phyloP scores from a whole-genome alignment of 2,329 filamentous ascomycete species.

The Teratosphaeria viscida region DNA sequence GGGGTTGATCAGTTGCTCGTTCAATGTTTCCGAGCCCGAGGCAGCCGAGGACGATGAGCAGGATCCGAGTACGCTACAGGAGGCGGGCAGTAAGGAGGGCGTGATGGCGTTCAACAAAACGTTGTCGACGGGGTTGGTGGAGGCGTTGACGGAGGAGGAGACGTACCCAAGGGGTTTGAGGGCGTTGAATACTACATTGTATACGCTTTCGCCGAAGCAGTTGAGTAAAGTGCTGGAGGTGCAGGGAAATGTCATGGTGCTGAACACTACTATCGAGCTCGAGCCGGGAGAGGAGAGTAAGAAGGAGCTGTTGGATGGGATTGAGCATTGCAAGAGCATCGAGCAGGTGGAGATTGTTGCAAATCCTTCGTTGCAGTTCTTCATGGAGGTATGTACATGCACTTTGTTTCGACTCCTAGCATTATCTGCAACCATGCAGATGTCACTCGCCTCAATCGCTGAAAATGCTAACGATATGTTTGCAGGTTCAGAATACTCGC shows the following conservation, averaged over 20 bases:
- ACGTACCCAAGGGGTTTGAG: conserved; percentile 24
- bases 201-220: conserved; percentile 28
- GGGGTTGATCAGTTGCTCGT: conserved; percentile 28
- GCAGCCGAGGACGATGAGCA: conserved; percentile 22
- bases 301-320: conserved; percentile 22
- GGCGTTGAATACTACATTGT: conserved; percentile 33
- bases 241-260: conserved; percentile 29
- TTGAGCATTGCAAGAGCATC: conserved; percentile 22
- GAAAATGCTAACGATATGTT: conserved; percentile 4
- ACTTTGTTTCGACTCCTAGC: background rate
- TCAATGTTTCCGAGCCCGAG: conserved; percentile 29
- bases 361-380: conserved; percentile 28
- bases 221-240: conserved; percentile 25
- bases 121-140: conserved; percentile 18
- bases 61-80: conserved; percentile 20
- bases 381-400: conserved; percentile 26
- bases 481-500: conserved; percentile 20
- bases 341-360: conserved; percentile 33
- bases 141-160: conserved; percentile 25
- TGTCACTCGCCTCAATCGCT: background rate
- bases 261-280: conserved; percentile 29
- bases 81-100: conserved; percentile 22
- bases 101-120: conserved; percentile 28
- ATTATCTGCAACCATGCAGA: background rate
- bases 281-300: conserved; percentile 27